Evolutionary conservation across 371 early-diverging fungal species (phyloP), one percentile per base, ranked within the genome.

Genomic region (Mortierella polycephala): DNA sequence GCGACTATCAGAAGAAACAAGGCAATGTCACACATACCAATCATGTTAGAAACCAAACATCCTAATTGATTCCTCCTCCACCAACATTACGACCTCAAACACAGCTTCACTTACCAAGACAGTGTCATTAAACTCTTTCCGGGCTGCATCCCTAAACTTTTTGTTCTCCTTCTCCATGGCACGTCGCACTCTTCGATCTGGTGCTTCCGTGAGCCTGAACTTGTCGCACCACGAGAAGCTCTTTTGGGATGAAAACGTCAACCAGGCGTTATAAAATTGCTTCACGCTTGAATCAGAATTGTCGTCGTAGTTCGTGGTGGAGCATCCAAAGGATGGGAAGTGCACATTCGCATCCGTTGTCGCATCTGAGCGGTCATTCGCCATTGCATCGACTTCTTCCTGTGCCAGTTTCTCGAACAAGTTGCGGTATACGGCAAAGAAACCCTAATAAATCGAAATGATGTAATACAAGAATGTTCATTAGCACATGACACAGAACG

Each of bases 141-240:
- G 84, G n/a, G 90, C 96, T 6, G 82, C 72, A n/a, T 95, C 95
- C 42, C 98, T 83, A n/a, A 88, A 83, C 71, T 93, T 93, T 74
- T 89, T 89, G 83, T 98, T 98, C 62, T 97, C 95, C 70, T 93
- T 94, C 71, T 98, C 97, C 95, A 97, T 96, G 13, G 87, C 82
- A 54, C 98, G 83, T 11, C 95, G 90, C 7, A 93, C 84, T 49
- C 84, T 74, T 40, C 99, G 89, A 81, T 95, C 95, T 3, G 92
- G 93, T 60, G 95, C 90, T 59, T 96, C 95, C 0, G 92, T 83
- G 4, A 95, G 84, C 8, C 92, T 83, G 85, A 90, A 95, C 71
- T 95, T 91, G 80, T 99, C 99, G 62, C 85, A 86, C 97, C 97
- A 97, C 23, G 87, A 85, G 75, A 98, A 99, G 9, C 92, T 90